phyloP scores from a whole-genome alignment of 2,329 filamentous ascomycete species.

The Atkinsonella texensis region DNA sequence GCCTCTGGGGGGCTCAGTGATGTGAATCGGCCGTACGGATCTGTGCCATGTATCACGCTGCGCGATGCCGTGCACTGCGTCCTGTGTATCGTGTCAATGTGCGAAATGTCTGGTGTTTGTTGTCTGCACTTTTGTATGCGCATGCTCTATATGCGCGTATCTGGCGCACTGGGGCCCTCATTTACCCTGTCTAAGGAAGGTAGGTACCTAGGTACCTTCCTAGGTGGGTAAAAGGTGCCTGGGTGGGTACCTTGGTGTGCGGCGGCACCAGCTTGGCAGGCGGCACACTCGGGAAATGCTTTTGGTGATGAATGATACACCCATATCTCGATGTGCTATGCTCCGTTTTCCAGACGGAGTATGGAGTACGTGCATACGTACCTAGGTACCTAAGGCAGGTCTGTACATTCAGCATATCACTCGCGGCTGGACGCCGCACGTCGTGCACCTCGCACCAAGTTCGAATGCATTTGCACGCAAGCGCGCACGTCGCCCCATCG shows the following conservation, averaged over 20 bases:
- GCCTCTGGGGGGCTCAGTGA: not conserved
- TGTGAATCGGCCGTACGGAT: not conserved
- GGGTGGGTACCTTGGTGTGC: no score
- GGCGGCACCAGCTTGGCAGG: no score
- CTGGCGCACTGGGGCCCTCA: no score
- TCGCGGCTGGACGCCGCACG: conserved; percentile 6
- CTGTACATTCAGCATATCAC: not conserved
- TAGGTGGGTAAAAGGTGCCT: no score
- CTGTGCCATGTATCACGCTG: not conserved
- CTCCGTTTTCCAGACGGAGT: no score
- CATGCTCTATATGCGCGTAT: no score
- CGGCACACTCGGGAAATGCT: no score
- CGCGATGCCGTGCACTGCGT: not conserved
- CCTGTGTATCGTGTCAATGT: not conserved
- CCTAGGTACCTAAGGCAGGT: not conserved
- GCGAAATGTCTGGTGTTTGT: not conserved
- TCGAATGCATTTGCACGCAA: not conserved
- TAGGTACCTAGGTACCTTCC: no score
- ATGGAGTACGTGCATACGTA: no score
- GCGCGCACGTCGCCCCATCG: not conserved
- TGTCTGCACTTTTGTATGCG: not conserved
- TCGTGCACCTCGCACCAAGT: conserved; percentile 2
- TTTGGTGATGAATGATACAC: no score
- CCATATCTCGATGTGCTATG: no score
- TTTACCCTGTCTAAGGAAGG: no score